Conservation (phyloP, 108 stramenopile genomes). For the Parmales sp. region DNA sequence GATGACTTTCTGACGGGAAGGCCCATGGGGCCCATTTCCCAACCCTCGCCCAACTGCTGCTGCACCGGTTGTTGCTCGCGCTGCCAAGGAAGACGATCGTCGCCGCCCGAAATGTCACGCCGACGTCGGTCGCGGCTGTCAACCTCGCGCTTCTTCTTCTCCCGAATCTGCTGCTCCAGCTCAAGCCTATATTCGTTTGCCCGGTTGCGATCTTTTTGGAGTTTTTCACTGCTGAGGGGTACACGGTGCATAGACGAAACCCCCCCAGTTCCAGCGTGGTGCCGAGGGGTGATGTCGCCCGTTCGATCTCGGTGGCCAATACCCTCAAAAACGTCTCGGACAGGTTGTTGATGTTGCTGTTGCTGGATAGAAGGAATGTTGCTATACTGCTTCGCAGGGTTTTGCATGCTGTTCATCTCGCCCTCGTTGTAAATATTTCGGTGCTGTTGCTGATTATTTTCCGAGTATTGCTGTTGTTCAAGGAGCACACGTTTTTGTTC, state of each 20-base stretch:
- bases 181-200: background rate
- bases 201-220: background rate
- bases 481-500: too few species aligned
- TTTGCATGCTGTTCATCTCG: background rate
- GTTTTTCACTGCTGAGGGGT: background rate
- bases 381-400: background rate
- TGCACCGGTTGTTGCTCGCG: background rate
- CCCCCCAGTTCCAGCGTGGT: background rate
- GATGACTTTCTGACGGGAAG: slow-evolving; percentile 1
- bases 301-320: slow-evolving; percentile 5
- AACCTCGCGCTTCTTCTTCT: slow-evolving; percentile 5
- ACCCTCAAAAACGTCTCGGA: background rate
- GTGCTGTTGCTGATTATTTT: too few species aligned
- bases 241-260: background rate
- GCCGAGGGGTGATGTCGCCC: background rate
- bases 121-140: background rate
- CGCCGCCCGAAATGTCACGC: background rate
- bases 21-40: background rate
- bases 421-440: too few species aligned
- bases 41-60: background rate
- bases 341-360: too few species aligned
- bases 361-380: too few species aligned
- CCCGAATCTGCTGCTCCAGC: background rate
- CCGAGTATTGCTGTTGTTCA: too few species aligned
- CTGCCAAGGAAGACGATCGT: background rate